Conservation (phyloP, 1,139 yeast species). For the Yamadazyma dendronema region DNA sequence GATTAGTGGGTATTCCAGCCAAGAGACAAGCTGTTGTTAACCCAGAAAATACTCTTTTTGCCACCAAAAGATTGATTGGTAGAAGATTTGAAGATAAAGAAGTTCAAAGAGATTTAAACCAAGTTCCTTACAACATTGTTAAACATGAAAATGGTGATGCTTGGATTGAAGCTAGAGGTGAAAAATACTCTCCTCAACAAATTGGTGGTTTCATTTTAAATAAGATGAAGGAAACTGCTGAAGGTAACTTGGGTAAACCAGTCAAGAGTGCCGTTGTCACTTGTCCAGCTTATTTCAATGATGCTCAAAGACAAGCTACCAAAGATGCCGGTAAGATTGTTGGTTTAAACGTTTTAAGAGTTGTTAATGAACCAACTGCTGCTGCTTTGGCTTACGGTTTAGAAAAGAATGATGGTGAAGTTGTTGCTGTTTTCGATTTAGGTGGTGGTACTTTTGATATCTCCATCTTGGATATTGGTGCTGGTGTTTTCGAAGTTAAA, state of each 20-base stretch:
- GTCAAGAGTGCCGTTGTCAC: constrained; percentile 75
- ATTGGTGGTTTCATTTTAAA: constrained; percentile 95
- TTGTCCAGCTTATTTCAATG: constrained; percentile 63
- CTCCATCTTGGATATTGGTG: constrained; percentile 92
- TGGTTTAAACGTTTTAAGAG: constrained; percentile 58
- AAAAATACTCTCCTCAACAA: constrained; percentile 91
- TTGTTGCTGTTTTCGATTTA: constrained; percentile 89
- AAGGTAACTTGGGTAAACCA: constrained; percentile 57
- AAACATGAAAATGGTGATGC: constrained; percentile 98
- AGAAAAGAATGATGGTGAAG: constrained; percentile 61
- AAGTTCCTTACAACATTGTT: constrained; percentile 96
- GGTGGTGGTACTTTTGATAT: constrained; percentile 99
- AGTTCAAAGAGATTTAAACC: constrained; percentile 94
- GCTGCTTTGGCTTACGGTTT: constrained; percentile 65
- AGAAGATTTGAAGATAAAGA: constrained; percentile 95
- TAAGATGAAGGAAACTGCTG: constrained; percentile 92
- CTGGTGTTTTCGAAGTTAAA: constrained; percentile 99
- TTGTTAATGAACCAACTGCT: constrained; percentile 62
- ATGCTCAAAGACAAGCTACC: constrained; percentile 64
- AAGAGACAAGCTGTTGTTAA: constrained; percentile 98
- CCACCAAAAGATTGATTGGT: constrained; percentile 98
- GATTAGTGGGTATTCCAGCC: constrained; percentile 97
- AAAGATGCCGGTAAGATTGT: constrained; percentile 64
- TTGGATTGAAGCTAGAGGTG: constrained; percentile 98
- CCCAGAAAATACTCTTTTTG: constrained; percentile 96